phyloP scores from a whole-genome alignment of 176 grass and related monocot species.

The Cenchrus americanus region DNA sequence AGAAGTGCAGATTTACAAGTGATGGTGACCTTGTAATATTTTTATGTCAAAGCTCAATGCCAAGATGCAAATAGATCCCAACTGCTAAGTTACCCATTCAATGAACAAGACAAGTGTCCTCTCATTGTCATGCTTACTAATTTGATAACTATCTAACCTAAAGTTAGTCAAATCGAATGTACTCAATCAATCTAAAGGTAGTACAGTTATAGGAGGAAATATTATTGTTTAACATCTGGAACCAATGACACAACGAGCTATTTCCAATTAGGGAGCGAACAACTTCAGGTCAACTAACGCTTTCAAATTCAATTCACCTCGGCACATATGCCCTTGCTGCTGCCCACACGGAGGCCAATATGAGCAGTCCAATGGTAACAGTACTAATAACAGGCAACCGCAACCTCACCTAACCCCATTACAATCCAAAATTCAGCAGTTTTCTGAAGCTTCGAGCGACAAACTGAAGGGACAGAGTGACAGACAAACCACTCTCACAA shows the following conservation, averaged over 20 bases:
- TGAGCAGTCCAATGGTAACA: background rate
- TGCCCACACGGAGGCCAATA: background rate
- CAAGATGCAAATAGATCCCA: background rate
- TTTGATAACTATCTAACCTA: background rate
- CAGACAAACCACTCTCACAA: background rate
- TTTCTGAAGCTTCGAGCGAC: background rate
- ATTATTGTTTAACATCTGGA: background rate
- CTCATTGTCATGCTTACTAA: background rate
- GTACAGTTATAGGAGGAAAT: background rate
- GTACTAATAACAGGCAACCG: no score
- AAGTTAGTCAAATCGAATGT: background rate
- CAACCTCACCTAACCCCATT: background rate
- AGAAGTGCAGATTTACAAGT: no score
- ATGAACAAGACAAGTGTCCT: background rate
- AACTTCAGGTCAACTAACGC: no score
- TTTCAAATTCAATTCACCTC: no score
- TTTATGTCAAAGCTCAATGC: background rate
- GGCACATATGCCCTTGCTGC: no score
- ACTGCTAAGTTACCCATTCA: background rate
- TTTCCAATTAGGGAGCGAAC: background rate
- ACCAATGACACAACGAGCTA: background rate
- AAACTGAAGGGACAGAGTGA: conserved; percentile 18
- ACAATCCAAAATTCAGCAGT: background rate
- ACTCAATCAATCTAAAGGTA: background rate
- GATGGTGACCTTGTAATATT: background rate